Evolutionary conservation across 768 basidiomycete genomes (phyloP), one percentile per base, ranked within the genome.

Genomic region (Suillus weaverae): DNA sequence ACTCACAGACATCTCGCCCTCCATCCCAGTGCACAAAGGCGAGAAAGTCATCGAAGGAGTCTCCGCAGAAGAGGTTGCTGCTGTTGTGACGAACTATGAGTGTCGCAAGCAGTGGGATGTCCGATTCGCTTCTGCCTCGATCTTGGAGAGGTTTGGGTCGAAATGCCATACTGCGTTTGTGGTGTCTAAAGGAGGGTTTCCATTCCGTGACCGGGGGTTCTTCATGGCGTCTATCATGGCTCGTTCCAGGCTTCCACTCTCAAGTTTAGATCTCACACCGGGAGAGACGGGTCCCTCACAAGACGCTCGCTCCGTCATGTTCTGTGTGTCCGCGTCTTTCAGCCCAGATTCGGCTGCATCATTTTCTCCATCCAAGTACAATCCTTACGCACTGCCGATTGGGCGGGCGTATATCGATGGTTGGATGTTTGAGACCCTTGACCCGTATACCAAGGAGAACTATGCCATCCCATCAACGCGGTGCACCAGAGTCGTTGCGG

Each of bases 391-490:
- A 1, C 82, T 94, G 10, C 92, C 94, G 0, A 81, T 92, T 18
- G 97, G 95, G 2, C 86, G 91, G 16, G 81, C 94, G 39, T 89
- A 92, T 68, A 79, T 99, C 7, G 95, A 98, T 71, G 97, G 92
- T 2, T 99, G 97, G 97, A 88, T 97, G 38, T 77, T 97, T 70
- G 95, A 99, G 80, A 98, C 97, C 4, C 84, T 99, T 55, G 97
- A 99, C 72, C 95, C 96, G 0, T 98, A 98, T 69, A 91, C 94
- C 30, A 89, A 89, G 66, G 95, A 97, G 76, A 94, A 94, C 68
- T 97, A 95, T 72, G 86, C 94, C 14, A 97, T 99, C 53, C 97
- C 96, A 1, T 97, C 95, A 4, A 94, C 95, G 44, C 79, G 91
- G 55, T 96, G 94, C 74, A 95, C 91, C 51, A 83, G 92, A 63